Percentiles rank a stretch among this genome's conserved stretches.
phyloP scores from a whole-genome alignment of 2,329 filamentous ascomycete genomes.

The Raffaelea arxii region DNA sequence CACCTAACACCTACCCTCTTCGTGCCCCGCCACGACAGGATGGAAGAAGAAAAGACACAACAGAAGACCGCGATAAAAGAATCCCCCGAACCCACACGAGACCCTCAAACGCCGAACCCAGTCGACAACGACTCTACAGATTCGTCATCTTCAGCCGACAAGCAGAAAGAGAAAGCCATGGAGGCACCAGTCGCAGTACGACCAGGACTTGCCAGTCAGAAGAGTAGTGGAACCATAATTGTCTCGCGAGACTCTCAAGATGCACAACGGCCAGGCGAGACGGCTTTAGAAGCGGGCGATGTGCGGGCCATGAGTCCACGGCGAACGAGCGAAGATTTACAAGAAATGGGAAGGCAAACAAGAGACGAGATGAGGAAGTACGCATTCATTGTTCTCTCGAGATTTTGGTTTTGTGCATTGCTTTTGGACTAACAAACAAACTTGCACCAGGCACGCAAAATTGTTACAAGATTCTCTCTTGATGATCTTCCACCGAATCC shows the following conservation, averaged over 20 bases:
- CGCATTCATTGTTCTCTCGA: slow-evolving; percentile 14
- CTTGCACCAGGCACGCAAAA: slow-evolving; percentile 65
- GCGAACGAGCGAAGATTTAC: slow-evolving; percentile 81
- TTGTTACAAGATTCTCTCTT: slow-evolving; percentile 80
- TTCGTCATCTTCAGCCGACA: slow-evolving; percentile 19
- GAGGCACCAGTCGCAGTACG: slow-evolving; percentile 46
- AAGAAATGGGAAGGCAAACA: slow-evolving; percentile 76
- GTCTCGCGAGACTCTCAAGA: slow-evolving; percentile 61
- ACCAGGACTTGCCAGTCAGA: slow-evolving; percentile 61
- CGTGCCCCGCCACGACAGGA: too few species aligned
- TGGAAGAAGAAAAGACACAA: too few species aligned
- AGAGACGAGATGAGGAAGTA: slow-evolving; percentile 54
- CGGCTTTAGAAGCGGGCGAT: slow-evolving; percentile 75
- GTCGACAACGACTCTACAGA: too few species aligned
- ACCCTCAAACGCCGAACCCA: too few species aligned
- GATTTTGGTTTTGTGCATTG: not conserved
- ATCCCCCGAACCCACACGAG: too few species aligned
- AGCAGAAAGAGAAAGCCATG: slow-evolving; percentile 21
- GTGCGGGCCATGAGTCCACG: slow-evolving; percentile 91
- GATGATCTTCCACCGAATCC: slow-evolving; percentile 85
- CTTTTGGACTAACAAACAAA: not conserved
- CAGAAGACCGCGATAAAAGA: too few species aligned
- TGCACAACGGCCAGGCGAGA: slow-evolving; percentile 61
- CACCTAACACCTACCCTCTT: too few species aligned
- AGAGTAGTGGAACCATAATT: slow-evolving; percentile 74